Evolutionary conservation across 139 green algal genomes (phyloP).

Genomic region (Tetradesmus obliquus): DNA sequence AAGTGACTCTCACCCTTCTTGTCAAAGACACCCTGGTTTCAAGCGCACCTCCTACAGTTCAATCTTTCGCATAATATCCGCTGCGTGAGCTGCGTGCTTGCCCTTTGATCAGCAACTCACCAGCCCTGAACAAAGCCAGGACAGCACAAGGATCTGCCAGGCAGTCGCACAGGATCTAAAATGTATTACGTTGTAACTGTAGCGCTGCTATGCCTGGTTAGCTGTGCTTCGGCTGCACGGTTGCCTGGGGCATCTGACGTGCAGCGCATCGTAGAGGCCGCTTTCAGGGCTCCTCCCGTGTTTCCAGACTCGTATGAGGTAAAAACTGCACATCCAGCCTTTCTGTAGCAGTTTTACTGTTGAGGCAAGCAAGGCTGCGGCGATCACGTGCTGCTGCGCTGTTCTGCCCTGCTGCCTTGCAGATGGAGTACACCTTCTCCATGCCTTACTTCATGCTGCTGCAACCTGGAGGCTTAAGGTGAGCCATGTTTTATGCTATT

Average conservation of each 20-base stretch:
- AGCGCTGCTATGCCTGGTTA: background rate
- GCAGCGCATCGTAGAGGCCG: background rate
- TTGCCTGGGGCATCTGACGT: background rate
- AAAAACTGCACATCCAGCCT: background rate
- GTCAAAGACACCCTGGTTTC: too few relatives aligned
- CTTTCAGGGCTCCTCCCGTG: background rate
- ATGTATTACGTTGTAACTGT: background rate
- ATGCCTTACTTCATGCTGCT: conserved; percentile 47
- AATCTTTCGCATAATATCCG: too few relatives aligned
- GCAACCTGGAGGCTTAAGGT: conserved; percentile 37
- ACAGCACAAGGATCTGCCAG: background rate
- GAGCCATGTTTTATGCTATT: background rate
- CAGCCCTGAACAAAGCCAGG: background rate
- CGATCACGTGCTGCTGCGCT: background rate
- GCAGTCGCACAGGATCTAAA: background rate
- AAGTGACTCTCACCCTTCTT: background rate
- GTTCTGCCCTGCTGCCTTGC: background rate
- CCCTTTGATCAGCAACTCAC: background rate
- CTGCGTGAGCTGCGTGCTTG: background rate
- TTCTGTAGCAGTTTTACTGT: background rate
- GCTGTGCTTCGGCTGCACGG: conserved; percentile 4
- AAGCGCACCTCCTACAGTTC: too few relatives aligned
- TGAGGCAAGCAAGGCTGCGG: background rate
- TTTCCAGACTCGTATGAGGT: conserved; percentile 39
- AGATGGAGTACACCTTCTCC: conserved; percentile 27